Percentiles rank a stretch among this genome's conserved stretches.
phyloP scores from a whole-genome alignment of 805 yeast species.

The Starmerella lactis-condensi region DNA sequence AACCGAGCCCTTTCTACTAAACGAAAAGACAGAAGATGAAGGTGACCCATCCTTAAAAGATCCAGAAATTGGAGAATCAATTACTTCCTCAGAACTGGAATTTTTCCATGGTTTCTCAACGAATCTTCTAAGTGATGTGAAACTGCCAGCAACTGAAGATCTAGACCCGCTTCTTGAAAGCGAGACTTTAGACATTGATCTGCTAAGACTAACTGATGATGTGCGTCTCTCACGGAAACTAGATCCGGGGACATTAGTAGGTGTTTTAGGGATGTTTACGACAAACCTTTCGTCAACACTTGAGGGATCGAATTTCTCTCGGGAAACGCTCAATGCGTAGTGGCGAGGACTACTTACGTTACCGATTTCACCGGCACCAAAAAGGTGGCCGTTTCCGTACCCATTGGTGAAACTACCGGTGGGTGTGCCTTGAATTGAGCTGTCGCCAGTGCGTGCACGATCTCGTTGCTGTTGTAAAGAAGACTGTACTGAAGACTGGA shows the following conservation, averaged over 20 bases:
- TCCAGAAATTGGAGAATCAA: too few relatives aligned
- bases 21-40: too few relatives aligned
- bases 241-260: conserved; percentile 14
- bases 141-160: conserved; percentile 24
- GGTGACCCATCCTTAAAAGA: too few relatives aligned
- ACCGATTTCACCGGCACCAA: conserved; percentile 20
- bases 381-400: conserved; percentile 17
- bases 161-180: conserved; percentile 19
- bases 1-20: too few relatives aligned
- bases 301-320: conserved; percentile 10
- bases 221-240: conserved; percentile 22
- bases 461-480: conserved; percentile 12
- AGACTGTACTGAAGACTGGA: conserved; percentile 8
- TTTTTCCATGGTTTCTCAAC: conserved; percentile 28
- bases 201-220: conserved; percentile 17
- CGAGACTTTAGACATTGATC: conserved; percentile 14
- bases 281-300: conserved; percentile 66
- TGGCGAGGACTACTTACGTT: conserved; percentile 18
- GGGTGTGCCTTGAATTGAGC: conserved; percentile 10
- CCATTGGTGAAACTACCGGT: conserved; percentile 9
- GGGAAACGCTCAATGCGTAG: conserved; percentile 12
- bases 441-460: conserved; percentile 28
- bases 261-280: conserved; percentile 56
- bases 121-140: conserved; percentile 29
- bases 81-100: conserved; percentile 3